A percentile compares a stretch with the other conserved stretches of the same genome.
These are phyloP conservation scores for Diaporthe sp. DNA, from an alignment of 2,329 filamentous ascomycete species.

Conservation along the genomic window DNA sequence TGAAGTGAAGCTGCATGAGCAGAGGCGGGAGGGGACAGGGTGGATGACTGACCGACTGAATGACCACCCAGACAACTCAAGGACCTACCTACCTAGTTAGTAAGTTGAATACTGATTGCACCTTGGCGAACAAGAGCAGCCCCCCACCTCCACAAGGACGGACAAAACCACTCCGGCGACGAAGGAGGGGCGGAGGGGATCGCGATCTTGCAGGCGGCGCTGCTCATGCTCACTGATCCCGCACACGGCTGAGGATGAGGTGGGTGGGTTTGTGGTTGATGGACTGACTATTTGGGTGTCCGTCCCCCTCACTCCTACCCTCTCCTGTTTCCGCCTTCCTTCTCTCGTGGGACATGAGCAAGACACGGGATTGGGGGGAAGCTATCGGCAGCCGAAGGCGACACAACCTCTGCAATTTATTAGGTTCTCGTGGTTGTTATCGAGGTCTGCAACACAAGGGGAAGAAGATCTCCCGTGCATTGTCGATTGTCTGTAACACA, in stretches of 20 bases:
- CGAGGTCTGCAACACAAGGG: neutral
- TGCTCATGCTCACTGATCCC: neutral
- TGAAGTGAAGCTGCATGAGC: constrained; percentile 6
- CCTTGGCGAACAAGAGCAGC: neutral
- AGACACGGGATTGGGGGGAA: constrained; percentile 7
- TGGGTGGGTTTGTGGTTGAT: neutral
- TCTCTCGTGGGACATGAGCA: constrained; percentile 8
- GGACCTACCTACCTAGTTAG: neutral
- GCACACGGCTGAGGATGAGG: neutral
- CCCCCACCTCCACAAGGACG: neutral
- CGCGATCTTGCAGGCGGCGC: constrained; percentile 21
- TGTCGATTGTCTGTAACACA: constrained; percentile 4
- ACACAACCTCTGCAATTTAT: neutral
- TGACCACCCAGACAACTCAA: neutral
- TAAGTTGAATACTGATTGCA: neutral
- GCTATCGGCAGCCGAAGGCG: neutral
- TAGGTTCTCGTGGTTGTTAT: neutral
- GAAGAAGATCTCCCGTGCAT: constrained; percentile 6
- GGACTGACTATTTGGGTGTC: neutral
- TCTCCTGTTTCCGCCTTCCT: neutral
- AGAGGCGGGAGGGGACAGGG: constrained; percentile 3
- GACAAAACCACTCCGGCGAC: neutral
- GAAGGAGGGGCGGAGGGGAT: neutral
- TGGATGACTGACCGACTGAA: neutral
- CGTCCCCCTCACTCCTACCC: neutral